phyloP scores from a whole-genome alignment of 345 rosid species.

The Citrus cavaleriei region DNA sequence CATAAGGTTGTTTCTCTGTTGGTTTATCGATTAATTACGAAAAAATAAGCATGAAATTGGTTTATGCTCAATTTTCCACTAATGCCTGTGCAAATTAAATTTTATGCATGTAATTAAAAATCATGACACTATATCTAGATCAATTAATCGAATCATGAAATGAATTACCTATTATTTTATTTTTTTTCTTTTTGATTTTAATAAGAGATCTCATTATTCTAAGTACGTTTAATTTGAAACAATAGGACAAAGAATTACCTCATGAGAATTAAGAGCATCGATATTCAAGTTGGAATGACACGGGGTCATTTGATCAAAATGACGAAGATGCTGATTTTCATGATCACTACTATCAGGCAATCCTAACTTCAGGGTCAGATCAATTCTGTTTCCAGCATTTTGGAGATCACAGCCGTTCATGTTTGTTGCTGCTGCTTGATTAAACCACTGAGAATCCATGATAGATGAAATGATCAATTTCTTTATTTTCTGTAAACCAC shows the following conservation, averaged over 20 bases:
- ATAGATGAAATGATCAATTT: not conserved
- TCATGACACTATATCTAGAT: too few relatives aligned
- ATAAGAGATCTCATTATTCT: not conserved
- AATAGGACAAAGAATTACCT: not conserved
- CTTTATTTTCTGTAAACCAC: not conserved
- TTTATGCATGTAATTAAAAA: too few relatives aligned
- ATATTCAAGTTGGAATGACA: not conserved
- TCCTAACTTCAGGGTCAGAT: constrained; percentile 1
- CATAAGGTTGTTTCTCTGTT: not conserved
- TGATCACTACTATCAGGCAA: not conserved
- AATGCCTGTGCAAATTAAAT: too few relatives aligned
- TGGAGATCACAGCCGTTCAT: not conserved
- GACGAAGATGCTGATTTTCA: not conserved
- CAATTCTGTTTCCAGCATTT: not conserved
- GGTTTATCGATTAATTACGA: too few relatives aligned
- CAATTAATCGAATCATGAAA: too few relatives aligned
- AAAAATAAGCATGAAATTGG: too few relatives aligned
- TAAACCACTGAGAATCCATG: constrained; percentile 4
- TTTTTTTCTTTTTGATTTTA: not conserved
- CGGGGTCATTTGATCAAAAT: not conserved
- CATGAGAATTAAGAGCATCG: not conserved
- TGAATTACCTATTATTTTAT: too few relatives aligned
- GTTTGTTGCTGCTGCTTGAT: not conserved
- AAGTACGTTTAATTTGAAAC: not conserved
- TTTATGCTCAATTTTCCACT: too few relatives aligned